These are phyloP conservation scores for Escallonia rubra DNA, from an alignment of 129 eudicot species.

Conservation along the genomic window DNA sequence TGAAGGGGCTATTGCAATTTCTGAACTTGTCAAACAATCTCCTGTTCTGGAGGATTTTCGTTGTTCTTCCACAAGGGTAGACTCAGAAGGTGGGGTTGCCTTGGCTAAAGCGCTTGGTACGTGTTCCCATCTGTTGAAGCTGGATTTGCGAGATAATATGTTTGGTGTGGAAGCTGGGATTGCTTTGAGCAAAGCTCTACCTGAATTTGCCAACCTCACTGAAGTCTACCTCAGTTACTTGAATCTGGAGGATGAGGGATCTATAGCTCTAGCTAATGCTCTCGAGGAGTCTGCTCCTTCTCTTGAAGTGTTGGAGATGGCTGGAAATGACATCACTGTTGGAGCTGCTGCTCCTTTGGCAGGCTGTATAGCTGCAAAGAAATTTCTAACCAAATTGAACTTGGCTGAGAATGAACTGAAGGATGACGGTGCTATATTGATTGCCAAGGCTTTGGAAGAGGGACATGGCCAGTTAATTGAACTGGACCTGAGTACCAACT, in stretches of 20 bases:
- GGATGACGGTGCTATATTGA: conserved; percentile 66
- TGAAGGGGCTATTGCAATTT: conserved; percentile 57
- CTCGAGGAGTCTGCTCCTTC: conserved; percentile 40
- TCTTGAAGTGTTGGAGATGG: conserved; percentile 63
- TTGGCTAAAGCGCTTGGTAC: conserved; percentile 48
- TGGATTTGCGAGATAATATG: conserved; percentile 63
- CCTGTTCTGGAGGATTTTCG: conserved; percentile 53
- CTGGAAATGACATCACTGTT: conserved; percentile 64
- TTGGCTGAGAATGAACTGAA: conserved; percentile 67
- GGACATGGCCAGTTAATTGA: conserved; percentile 51
- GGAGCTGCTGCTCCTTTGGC: conserved; percentile 59
- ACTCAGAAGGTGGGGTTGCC: conserved; percentile 53
- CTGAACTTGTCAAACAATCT: conserved; percentile 42
- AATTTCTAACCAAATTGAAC: conserved; percentile 44
- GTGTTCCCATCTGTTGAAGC: conserved; percentile 43
- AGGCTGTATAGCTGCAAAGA: conserved; percentile 36
- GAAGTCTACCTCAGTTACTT: conserved; percentile 58
- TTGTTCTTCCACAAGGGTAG: conserved; percentile 68
- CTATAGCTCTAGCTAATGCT: conserved; percentile 41
- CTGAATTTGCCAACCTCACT: conserved; percentile 27
- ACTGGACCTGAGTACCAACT: conserved; percentile 66
- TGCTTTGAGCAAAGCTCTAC: conserved; percentile 36
- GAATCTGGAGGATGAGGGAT: conserved; percentile 52
- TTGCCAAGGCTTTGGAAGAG: conserved; percentile 57
- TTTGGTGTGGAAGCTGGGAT: conserved; percentile 60